A percentile compares a stretch with the other conserved stretches of the same genome.
Evolutionary conservation across 306 rosid genomes (phyloP).

Genomic region (Glycine soja): DNA sequence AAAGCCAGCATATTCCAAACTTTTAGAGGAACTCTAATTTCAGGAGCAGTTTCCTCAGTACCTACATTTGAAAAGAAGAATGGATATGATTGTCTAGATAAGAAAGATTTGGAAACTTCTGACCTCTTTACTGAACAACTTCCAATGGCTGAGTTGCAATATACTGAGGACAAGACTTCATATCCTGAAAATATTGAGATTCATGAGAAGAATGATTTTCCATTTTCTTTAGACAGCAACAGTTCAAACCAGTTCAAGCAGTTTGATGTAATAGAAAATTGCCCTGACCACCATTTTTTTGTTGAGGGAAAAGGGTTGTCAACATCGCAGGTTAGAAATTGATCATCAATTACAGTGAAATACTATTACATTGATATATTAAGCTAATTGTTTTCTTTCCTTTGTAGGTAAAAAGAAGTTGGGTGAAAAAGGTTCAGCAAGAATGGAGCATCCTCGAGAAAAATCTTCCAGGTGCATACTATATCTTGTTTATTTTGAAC

Average conservation of each 20-base stretch:
- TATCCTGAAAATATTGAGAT: constrained; percentile 50
- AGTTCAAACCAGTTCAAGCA: constrained; percentile 62
- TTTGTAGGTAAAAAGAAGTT: constrained; percentile 69
- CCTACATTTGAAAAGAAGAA: constrained; percentile 59
- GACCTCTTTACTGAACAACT: constrained; percentile 54
- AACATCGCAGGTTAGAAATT: constrained; percentile 71
- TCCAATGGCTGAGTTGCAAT: constrained; percentile 50
- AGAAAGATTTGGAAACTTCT: constrained; percentile 59
- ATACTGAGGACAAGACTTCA: constrained; percentile 44
- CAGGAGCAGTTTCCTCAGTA: constrained; percentile 57
- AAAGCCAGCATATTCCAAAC: constrained; percentile 67
- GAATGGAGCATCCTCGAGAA: constrained; percentile 92
- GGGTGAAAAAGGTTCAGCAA: constrained; percentile 91
- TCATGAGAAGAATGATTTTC: constrained; percentile 48
- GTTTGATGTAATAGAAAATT: constrained; percentile 74
- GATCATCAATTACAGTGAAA: constrained; percentile 14
- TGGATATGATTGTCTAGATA: constrained; percentile 52
- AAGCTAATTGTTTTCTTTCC: constrained; percentile 42
- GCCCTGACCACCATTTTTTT: constrained; percentile 81
- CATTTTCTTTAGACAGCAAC: constrained; percentile 47
- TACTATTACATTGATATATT: constrained; percentile 28
- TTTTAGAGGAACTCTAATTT: constrained; percentile 54
- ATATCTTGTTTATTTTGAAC: constrained; percentile 34
- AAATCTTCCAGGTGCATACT: constrained; percentile 82
- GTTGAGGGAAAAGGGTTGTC: constrained; percentile 55